phyloP scores from a whole-genome alignment of 768 basidiomycete species.

The Tricholomella constricta region DNA sequence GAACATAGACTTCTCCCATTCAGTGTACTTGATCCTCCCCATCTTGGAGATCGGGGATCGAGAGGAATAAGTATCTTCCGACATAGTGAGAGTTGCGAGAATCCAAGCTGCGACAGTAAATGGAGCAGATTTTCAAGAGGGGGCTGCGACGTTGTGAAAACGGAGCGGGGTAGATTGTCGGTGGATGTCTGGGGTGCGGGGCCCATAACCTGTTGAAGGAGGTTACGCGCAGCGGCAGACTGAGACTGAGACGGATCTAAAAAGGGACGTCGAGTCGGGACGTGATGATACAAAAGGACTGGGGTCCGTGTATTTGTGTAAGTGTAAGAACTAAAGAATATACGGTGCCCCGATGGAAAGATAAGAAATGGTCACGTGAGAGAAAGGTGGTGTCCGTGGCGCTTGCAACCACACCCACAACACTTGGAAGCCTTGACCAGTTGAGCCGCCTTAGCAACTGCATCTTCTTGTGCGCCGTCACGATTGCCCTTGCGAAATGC shows the following conservation, averaged over 20 bases:
- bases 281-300: neutral
- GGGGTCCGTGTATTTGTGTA: neutral
- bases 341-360: too few relatives aligned
- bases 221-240: neutral
- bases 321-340: too few relatives aligned
- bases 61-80: neutral
- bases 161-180: neutral
- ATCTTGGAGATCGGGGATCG: neutral
- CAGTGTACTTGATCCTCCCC: constrained; percentile 3
- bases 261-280: neutral
- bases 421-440: too few relatives aligned
- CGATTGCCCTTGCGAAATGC: too few relatives aligned
- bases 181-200: neutral
- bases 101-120: neutral
- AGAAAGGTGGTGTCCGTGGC: too few relatives aligned
- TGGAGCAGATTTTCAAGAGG: neutral
- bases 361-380: too few relatives aligned
- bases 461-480: too few relatives aligned
- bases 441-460: too few relatives aligned
- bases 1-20: constrained; percentile 7
- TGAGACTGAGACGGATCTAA: neutral
- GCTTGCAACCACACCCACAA: too few relatives aligned
- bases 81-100: neutral
- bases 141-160: neutral
- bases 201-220: constrained; percentile 5